Conservation (phyloP, 257 asterid species). For the Nicotiana sylvestris region DNA sequence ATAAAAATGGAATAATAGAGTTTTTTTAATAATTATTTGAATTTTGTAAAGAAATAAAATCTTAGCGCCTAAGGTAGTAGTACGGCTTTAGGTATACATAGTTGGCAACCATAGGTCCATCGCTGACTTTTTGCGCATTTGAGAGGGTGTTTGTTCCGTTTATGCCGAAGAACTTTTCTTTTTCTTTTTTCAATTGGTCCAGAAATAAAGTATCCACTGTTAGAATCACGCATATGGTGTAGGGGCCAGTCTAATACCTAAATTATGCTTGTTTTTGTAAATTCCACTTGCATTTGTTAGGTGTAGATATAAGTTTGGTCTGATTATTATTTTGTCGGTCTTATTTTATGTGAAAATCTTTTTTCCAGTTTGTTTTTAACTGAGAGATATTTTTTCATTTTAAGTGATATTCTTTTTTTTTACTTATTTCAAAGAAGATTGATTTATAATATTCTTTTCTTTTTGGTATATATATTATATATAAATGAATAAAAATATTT, state of each 20-base stretch:
- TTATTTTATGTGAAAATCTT: no score
- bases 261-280: constrained; percentile 6
- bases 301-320: background rate
- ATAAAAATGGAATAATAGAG: background rate
- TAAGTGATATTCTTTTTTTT: no score
- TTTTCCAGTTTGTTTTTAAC: no score
- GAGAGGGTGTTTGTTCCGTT: background rate
- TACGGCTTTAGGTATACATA: background rate
- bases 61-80: background rate
- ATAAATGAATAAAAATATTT: background rate
- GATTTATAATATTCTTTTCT: background rate
- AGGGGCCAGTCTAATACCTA: constrained; percentile 1
- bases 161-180: background rate
- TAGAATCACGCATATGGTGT: background rate
- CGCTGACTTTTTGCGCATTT: background rate
- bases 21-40: background rate
- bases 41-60: no score
- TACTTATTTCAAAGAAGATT: no score
- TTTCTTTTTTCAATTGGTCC: background rate
- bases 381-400: no score
- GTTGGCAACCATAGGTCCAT: background rate
- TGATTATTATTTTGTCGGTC: no score
- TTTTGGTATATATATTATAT: background rate
- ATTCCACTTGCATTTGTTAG: constrained; percentile 10
- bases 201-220: background rate